These are phyloP conservation scores for Zygosaccharomyces kombuchaensis DNA, from an alignment of 805 yeast genomes.

Conservation along the genomic window DNA sequence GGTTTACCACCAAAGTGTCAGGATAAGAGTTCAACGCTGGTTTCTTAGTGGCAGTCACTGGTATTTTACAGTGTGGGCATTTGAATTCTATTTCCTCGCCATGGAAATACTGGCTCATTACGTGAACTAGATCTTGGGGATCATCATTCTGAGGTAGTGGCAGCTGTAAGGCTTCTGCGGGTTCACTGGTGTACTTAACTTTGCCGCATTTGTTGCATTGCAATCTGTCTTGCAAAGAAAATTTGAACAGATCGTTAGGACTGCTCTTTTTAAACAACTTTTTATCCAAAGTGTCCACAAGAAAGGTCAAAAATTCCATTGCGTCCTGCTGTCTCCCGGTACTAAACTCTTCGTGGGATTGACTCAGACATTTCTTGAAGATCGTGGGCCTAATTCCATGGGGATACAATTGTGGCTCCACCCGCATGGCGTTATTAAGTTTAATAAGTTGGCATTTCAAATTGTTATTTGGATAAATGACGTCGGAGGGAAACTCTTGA, in stretches of 20 bases:
- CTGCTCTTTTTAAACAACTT: constrained; percentile 36
- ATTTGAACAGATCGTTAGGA: constrained; percentile 59
- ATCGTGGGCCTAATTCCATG: constrained; percentile 71
- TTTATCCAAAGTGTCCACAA: constrained; percentile 58
- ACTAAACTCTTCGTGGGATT: constrained; percentile 73
- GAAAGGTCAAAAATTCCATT: constrained; percentile 73
- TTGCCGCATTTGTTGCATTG: constrained; percentile 50
- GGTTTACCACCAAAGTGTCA: constrained; percentile 60
- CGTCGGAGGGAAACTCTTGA: constrained; percentile 37
- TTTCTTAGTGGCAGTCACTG: constrained; percentile 23
- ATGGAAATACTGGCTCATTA: constrained; percentile 47
- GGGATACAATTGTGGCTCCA: constrained; percentile 52
- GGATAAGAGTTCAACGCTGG: constrained; percentile 51
- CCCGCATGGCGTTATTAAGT: constrained; percentile 66
- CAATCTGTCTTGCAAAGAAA: constrained; percentile 59
- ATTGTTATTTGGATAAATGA: constrained; percentile 55
- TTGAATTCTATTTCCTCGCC: constrained; percentile 58
- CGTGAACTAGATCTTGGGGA: constrained; percentile 38
- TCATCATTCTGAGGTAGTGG: constrained; percentile 52
- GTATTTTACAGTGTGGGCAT: constrained; percentile 52
- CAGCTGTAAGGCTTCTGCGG: constrained; percentile 51
- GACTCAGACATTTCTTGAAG: constrained; percentile 73
- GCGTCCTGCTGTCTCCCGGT: constrained; percentile 95
- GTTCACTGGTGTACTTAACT: constrained; percentile 53
- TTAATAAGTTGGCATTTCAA: constrained; percentile 74